Evolutionary conservation across 495 filamentous ascomycete species (phyloP), one percentile per base, ranked within the genome.

Genomic region (Penicillium lividum): DNA sequence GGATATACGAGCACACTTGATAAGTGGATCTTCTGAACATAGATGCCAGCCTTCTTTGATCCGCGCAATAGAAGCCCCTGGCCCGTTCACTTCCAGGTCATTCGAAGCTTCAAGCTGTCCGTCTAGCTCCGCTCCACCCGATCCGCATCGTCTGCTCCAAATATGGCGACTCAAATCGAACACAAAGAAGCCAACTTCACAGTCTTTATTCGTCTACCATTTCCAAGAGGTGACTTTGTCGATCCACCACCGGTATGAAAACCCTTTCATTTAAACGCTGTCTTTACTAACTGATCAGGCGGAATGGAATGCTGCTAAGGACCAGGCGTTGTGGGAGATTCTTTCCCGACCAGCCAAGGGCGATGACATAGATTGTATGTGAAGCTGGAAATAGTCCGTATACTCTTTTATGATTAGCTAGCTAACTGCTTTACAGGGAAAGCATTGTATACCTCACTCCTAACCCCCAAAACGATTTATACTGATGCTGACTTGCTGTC

Each of bases 281-380:
- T 1, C n/a, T 28, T 18, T 31, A 62, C 58, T 68, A 40, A 63
- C 64, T 30, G 56, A 51, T 51, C 15, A 89, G 82, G 81, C 87
- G 46, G 79, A 86, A 56, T 91, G 88, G 88, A 86, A 92, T 71
- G 82, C 88, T 4, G 71, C 77, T 18, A 97, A 98, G 71, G 95
- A 97, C 66, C 86, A 87, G 48, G 82, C 85, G 5, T 76, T 98
- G n/a, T 98, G 94, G 94, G 88, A 88, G 62, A 83, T 93, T 46
- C 82, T 98, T 3, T 96, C 93, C 0, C 84, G 81, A 54, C 82
- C 78, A 57, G 86, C 81, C 8, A 89, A 89, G 43, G 85, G 86
- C 56, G 86, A 84, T 56, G 88, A 93, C 63, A 82, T 96, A 63
- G 83, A 96, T 65, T 97, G 93, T 96, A 84, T 69, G 85, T 29